phyloP scores from a whole-genome alignment of 2,329 filamentous ascomycete species.

The Didymella keratinophila region DNA sequence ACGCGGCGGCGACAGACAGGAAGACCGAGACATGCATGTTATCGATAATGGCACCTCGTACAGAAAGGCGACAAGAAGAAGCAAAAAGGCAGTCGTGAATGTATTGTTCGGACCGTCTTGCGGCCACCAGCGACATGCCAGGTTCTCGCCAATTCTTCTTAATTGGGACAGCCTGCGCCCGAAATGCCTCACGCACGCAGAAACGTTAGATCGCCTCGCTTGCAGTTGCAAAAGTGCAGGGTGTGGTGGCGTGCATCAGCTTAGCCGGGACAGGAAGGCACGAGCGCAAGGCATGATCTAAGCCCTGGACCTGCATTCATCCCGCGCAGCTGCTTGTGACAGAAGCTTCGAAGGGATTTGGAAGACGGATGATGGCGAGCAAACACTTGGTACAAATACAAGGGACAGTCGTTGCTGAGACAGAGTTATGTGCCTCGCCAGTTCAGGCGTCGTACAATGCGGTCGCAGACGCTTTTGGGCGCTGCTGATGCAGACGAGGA shows the following conservation, averaged over 20 bases:
- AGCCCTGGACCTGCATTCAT: constrained; percentile 8
- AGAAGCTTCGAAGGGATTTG: neutral
- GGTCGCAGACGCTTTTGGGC: constrained; percentile 11
- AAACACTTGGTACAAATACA: constrained; percentile 5
- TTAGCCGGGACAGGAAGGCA: constrained; percentile 21
- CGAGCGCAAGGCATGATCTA: constrained; percentile 17
- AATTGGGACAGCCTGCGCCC: neutral
- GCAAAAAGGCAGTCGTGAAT: neutral
- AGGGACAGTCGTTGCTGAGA: constrained; percentile 1
- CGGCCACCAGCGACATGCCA: constrained; percentile 12
- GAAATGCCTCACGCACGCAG: constrained; percentile 12
- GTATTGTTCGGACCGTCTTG: constrained; percentile 14
- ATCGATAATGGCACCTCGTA: constrained; percentile 9
- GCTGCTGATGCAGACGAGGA: constrained; percentile 15
- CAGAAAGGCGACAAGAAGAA: constrained; percentile 1
- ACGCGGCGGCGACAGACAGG: constrained; percentile 3
- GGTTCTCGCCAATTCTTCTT: neutral
- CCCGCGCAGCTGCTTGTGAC: constrained; percentile 4
- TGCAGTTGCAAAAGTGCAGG: neutral
- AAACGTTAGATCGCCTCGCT: constrained; percentile 5
- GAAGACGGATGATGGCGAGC: constrained; percentile 1
- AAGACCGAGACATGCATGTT: constrained; percentile 9
- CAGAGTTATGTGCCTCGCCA: constrained; percentile 3
- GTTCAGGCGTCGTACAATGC: constrained; percentile 16
- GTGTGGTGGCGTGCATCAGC: neutral